These are phyloP conservation scores for Teunomyces kruisii DNA, from an alignment of 805 yeast genomes.

Conservation along the genomic window DNA sequence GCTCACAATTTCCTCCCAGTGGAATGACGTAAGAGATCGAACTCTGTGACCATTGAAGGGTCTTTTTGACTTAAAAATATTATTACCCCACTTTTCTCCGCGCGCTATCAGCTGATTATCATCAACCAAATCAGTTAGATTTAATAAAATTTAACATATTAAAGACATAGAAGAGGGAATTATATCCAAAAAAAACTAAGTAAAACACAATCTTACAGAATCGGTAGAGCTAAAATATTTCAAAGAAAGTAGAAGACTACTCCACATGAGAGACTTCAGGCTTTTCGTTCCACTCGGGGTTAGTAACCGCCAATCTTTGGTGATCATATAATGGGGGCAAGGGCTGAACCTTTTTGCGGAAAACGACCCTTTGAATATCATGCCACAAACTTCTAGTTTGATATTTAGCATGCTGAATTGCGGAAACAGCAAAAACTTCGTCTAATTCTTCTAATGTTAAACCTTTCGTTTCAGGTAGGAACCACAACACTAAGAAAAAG, in stretches of 20 bases:
- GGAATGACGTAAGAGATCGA: too few relatives aligned
- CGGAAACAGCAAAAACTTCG: slow-evolving; percentile 65
- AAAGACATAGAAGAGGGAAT: too few relatives aligned
- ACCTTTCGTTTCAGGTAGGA: slow-evolving; percentile 71
- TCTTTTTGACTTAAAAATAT: too few relatives aligned
- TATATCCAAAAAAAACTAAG: too few relatives aligned
- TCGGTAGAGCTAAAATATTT: too few relatives aligned
- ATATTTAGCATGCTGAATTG: slow-evolving; percentile 51
- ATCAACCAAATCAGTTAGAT: too few relatives aligned
- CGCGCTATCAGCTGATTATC: too few relatives aligned
- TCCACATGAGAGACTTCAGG: slow-evolving; percentile 55
- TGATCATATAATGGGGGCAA: slow-evolving; percentile 57
- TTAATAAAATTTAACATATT: too few relatives aligned
- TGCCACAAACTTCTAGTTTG: slow-evolving; percentile 35
- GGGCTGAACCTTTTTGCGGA: slow-evolving; percentile 45
- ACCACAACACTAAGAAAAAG: slow-evolving; percentile 67
- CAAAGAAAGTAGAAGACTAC: slow-evolving; percentile 1
- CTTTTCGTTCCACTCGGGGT: slow-evolving; percentile 63
- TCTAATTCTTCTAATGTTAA: slow-evolving; percentile 77
- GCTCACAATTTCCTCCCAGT: too few relatives aligned
- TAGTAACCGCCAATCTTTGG: slow-evolving; percentile 60
- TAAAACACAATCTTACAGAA: too few relatives aligned
- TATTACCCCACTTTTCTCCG: too few relatives aligned
- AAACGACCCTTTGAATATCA: slow-evolving; percentile 46
- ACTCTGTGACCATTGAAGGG: too few relatives aligned